Conservation (phyloP, 352 stramenopile genomes). For the Thalassiosira hispida region DNA sequence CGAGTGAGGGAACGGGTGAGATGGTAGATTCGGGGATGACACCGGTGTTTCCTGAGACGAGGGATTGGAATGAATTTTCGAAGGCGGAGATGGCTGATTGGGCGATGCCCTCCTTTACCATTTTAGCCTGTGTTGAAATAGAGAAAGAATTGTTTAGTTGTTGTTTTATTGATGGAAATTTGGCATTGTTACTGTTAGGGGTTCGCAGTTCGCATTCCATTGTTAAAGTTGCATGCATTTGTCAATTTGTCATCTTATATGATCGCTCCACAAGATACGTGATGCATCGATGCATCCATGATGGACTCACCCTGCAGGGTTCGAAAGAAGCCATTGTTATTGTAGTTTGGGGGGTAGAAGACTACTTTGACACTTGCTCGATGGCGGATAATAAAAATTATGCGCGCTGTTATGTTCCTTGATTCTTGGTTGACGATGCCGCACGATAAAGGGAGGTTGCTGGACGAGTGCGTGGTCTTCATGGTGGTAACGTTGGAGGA, state of each 20-base stretch:
- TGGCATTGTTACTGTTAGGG: background rate
- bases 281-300: background rate
- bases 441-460: too few relatives aligned
- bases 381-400: too few relatives aligned
- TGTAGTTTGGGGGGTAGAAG: background rate
- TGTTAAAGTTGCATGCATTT: background rate
- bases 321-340: slow-evolving; percentile 60
- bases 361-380: too few relatives aligned
- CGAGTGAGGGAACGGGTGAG: slow-evolving; percentile 83
- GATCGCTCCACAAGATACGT: background rate
- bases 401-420: too few relatives aligned
- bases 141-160: background rate
- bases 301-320: slow-evolving; percentile 51
- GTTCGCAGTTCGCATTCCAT: background rate
- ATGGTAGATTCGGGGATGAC: slow-evolving; percentile 97
- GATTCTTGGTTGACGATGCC: too few relatives aligned
- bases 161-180: slow-evolving; percentile 3
- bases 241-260: background rate
- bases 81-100: slow-evolving; percentile 96
- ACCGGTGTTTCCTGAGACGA: slow-evolving; percentile 91
- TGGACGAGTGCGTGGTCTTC: too few relatives aligned
- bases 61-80: slow-evolving; percentile 95
- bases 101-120: slow-evolving; percentile 93
- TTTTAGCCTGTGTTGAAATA: slow-evolving; percentile 89
- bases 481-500: too few relatives aligned